These are phyloP conservation scores for Ophiostoma ulmi DNA, from an alignment of 2,329 filamentous ascomycete species.

Conservation along the genomic window DNA sequence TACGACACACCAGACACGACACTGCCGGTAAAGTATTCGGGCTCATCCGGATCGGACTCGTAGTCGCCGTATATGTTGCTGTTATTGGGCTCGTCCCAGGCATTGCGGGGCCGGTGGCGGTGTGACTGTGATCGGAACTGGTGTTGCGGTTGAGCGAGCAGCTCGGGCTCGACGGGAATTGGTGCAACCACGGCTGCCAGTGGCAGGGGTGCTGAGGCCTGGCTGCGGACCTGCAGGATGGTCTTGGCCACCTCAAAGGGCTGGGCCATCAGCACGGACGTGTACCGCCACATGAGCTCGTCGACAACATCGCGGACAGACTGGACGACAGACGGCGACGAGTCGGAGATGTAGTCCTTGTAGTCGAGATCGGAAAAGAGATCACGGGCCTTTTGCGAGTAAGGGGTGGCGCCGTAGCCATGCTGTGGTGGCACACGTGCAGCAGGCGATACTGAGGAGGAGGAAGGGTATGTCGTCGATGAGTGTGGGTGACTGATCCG, in stretches of 20 bases:
- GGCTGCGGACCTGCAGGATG: conserved; percentile 69
- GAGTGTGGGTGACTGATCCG: not conserved
- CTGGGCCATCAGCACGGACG: conserved; percentile 80
- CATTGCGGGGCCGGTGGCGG: conserved; percentile 12
- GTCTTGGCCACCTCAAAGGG: conserved; percentile 97
- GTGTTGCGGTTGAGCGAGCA: not conserved
- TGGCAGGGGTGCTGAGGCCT: conserved; percentile 40
- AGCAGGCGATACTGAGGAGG: not conserved
- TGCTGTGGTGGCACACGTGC: conserved; percentile 42
- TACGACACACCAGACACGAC: conserved; percentile 25
- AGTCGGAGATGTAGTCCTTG: conserved; percentile 74
- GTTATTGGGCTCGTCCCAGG: conserved; percentile 8
- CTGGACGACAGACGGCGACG: conserved; percentile 68
- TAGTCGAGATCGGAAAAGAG: conserved; percentile 90
- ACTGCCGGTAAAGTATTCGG: conserved; percentile 75
- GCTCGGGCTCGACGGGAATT: not conserved
- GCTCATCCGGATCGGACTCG: conserved; percentile 70
- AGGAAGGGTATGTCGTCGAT: not conserved
- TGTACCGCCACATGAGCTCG: conserved; percentile 87
- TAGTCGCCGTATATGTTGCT: conserved; percentile 47
- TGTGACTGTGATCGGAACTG: not conserved
- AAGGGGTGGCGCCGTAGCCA: conserved; percentile 42
- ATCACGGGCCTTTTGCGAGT: conserved; percentile 67
- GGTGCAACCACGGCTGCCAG: not conserved
- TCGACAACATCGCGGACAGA: conserved; percentile 74